phyloP scores from a whole-genome alignment of 2,329 filamentous ascomycete species.

The Bimuria novae-zelandiae region DNA sequence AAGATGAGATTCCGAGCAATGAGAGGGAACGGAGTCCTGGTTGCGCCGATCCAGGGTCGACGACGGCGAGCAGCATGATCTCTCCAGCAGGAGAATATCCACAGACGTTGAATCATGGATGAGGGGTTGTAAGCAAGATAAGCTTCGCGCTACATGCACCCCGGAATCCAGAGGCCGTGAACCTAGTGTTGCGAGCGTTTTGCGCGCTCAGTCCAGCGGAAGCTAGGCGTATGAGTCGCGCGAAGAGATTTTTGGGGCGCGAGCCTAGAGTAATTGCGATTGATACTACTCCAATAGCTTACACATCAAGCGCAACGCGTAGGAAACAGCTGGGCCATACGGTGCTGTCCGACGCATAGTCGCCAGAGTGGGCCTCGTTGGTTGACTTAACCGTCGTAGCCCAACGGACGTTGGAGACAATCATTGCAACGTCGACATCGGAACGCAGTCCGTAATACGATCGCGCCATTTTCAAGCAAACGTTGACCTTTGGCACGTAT shows the following conservation, averaged over 20 bases:
- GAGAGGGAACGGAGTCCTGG: not conserved
- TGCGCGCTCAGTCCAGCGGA: too few relatives aligned
- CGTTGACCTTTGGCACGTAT: conserved; percentile 5
- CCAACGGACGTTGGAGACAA: not conserved
- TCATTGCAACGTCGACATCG: conserved; percentile 6
- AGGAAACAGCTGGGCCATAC: not conserved
- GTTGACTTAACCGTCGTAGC: conserved; percentile 11
- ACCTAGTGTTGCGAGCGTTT: not conserved
- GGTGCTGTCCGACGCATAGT: conserved; percentile 6
- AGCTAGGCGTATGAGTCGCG: not conserved
- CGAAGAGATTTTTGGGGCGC: not conserved
- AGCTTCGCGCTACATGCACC: not conserved
- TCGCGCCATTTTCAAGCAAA: not conserved
- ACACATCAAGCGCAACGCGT: not conserved
- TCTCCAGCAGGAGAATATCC: not conserved
- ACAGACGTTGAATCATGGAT: not conserved
- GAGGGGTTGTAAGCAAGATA: not conserved
- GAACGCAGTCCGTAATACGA: conserved; percentile 5
- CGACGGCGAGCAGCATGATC: conserved; percentile 2
- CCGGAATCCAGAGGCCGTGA: not conserved
- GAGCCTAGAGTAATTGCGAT: not conserved
- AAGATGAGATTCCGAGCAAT: conserved; percentile 1
- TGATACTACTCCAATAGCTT: not conserved
- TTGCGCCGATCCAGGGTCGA: not conserved
- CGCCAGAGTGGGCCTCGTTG: conserved; percentile 7